Conservation (phyloP, 2,329 filamentous ascomycete species). For the Cercospora beticola region DNA sequence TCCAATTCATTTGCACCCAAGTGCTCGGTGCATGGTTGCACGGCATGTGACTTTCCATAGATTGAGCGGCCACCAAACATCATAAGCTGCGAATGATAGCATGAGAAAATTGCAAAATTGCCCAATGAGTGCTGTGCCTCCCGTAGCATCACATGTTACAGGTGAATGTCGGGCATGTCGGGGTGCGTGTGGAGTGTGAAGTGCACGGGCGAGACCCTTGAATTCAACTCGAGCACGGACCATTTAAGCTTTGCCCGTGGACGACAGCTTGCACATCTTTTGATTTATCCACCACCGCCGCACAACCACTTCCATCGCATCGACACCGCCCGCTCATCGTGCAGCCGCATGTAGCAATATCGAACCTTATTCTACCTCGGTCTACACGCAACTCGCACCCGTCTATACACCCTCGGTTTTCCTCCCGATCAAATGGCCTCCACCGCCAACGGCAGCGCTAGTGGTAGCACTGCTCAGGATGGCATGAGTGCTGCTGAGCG, state of each 20-base stretch:
- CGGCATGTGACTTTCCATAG: not conserved
- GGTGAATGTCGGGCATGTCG: not conserved
- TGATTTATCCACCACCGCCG: not conserved
- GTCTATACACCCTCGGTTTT: conserved; percentile 20
- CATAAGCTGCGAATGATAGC: not conserved
- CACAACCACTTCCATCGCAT: conserved; percentile 14
- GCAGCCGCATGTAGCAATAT: conserved; percentile 2
- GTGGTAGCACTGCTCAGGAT: conserved; percentile 23
- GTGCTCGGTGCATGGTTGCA: not conserved
- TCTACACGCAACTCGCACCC: conserved; percentile 20
- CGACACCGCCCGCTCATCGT: conserved; percentile 19
- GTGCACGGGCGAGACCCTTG: not conserved
- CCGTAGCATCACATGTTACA: not conserved
- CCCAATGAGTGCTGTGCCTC: not conserved
- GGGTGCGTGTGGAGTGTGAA: not conserved
- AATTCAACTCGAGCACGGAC: not conserved
- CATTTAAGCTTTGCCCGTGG: not conserved
- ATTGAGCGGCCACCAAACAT: not conserved
- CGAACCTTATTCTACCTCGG: conserved; percentile 4
- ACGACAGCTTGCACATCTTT: not conserved
- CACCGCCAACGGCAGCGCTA: conserved; percentile 26
- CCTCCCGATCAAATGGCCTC: conserved; percentile 30
- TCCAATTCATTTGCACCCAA: not conserved
- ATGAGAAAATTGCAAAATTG: not conserved
- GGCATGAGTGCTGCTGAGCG: conserved; percentile 52